Conservation (phyloP, 2,329 filamentous ascomycete genomes). For the Stylonectria norvegica region DNA sequence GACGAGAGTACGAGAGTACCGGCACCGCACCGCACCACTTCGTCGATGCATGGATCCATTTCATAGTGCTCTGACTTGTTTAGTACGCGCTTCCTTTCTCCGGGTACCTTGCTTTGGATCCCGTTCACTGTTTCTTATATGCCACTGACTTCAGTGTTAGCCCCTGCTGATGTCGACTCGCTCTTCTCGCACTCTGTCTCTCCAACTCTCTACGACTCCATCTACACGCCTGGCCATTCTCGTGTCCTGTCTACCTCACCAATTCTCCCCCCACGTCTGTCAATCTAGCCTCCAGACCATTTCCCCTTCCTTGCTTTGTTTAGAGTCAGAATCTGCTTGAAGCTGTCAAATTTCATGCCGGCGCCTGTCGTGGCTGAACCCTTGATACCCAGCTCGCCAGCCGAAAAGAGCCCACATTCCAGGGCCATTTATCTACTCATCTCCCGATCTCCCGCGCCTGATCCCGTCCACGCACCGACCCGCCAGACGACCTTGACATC, state of each 20-base stretch:
- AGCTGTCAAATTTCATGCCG: conserved; percentile 9
- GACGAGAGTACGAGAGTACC: no score
- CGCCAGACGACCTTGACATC: conserved; percentile 2
- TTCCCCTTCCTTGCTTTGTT: conserved; percentile 17
- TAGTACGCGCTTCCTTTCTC: neutral
- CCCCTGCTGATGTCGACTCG: no score
- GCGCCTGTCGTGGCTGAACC: conserved; percentile 13
- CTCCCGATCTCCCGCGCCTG: conserved; percentile 5
- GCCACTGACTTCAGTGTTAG: no score
- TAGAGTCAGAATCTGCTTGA: conserved; percentile 9
- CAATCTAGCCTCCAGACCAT: conserved; percentile 7
- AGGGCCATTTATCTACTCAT: conserved; percentile 7
- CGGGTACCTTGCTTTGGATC: no score
- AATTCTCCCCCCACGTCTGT: conserved; percentile 6
- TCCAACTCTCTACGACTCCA: conserved; percentile 4
- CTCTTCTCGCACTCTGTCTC: no score
- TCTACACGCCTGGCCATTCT: conserved; percentile 3
- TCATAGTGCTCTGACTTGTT: neutral
- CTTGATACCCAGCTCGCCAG: conserved; percentile 12
- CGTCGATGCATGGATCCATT: conserved; percentile 4
- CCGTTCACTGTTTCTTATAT: no score
- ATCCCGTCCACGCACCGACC: conserved; percentile 8
- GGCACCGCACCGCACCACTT: conserved; percentile 1
- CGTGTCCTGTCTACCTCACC: conserved; percentile 7
- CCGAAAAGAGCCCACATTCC: conserved; percentile 20